Percentiles rank a stretch among this genome's conserved stretches.
Conservation (phyloP, 1,284 basidiomycete species). For the Takashimella tepidaria region DNA sequence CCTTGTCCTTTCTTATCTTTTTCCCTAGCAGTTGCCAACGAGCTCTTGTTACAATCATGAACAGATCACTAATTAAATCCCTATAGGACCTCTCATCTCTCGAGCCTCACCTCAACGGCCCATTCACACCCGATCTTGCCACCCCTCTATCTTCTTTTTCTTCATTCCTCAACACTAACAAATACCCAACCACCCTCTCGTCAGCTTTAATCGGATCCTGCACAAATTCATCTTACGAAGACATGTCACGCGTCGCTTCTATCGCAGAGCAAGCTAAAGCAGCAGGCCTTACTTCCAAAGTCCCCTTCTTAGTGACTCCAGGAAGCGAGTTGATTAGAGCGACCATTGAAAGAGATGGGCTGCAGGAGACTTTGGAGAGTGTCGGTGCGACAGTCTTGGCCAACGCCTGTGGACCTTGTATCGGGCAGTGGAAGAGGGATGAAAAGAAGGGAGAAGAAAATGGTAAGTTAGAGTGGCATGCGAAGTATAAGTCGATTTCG, state of each 20-base stretch:
- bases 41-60: not conserved
- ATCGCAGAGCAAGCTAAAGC: conserved; percentile 84
- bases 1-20: not conserved
- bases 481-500: not conserved
- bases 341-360: conserved; percentile 90
- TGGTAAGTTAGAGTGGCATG: conserved; percentile 52
- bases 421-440: conserved; percentile 97
- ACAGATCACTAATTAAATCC: not conserved
- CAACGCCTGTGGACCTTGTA: conserved; percentile 98
- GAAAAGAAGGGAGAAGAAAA: conserved; percentile 89
- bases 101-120: conserved; percentile 94
- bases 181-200: conserved; percentile 87
- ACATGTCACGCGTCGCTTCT: conserved; percentile 88
- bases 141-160: conserved; percentile 93
- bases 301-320: conserved; percentile 94
- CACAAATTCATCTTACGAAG: conserved; percentile 95
- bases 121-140: conserved; percentile 95
- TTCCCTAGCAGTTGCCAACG: not conserved
- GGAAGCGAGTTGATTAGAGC: conserved; percentile 97
- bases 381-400: conserved; percentile 84
- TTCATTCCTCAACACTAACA: conserved; percentile 69
- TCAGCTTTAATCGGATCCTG: conserved; percentile 94
- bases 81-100: conserved; percentile 76
- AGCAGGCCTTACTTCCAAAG: conserved; percentile 74
- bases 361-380: conserved; percentile 72